Evolutionary conservation across 1,284 basidiomycete species (phyloP).

Genomic region (Papiliotrema terrestris): DNA sequence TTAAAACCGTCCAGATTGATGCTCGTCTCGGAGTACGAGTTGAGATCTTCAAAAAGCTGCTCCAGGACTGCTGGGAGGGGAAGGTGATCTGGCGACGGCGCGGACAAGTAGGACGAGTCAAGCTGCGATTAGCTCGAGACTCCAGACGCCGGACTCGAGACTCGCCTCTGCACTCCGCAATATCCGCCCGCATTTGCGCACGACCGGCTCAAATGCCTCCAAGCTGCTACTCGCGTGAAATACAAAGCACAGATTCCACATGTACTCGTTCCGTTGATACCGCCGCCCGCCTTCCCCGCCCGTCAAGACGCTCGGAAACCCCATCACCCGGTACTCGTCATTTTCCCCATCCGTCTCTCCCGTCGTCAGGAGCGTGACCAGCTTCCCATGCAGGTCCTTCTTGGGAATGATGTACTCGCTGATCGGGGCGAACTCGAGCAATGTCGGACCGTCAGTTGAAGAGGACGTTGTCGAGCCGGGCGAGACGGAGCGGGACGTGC

Average conservation of each 20-base stretch:
- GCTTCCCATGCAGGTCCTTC: constrained; percentile 76
- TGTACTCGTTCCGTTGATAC: constrained; percentile 83
- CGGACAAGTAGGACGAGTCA: constrained; percentile 83
- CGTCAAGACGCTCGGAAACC: constrained; percentile 74
- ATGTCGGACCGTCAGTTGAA: constrained; percentile 26
- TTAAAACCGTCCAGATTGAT: constrained; percentile 85
- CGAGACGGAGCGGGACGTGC: not conserved
- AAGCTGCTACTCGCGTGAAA: constrained; percentile 84
- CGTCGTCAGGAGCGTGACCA: constrained; percentile 60
- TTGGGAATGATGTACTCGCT: constrained; percentile 93
- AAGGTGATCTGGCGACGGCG: constrained; percentile 62
- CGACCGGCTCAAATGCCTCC: constrained; percentile 92
- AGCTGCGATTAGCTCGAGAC: constrained; percentile 56
- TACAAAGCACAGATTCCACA: constrained; percentile 95
- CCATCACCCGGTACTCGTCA: constrained; percentile 68
- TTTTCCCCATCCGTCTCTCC: constrained; percentile 23
- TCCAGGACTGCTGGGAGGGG: constrained; percentile 81
- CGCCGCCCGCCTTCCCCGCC: constrained; percentile 48
- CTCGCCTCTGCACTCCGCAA: constrained; percentile 81
- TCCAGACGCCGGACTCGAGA: not conserved
- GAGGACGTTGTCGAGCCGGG: not conserved
- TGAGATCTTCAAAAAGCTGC: constrained; percentile 94
- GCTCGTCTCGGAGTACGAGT: constrained; percentile 92
- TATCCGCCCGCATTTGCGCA: constrained; percentile 88
- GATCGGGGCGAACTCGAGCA: constrained; percentile 90